A percentile compares a stretch with the other conserved stretches of the same genome.
Evolutionary conservation across 2,329 filamentous ascomycete species (phyloP).

Genomic region (Pezicula carpinea): DNA sequence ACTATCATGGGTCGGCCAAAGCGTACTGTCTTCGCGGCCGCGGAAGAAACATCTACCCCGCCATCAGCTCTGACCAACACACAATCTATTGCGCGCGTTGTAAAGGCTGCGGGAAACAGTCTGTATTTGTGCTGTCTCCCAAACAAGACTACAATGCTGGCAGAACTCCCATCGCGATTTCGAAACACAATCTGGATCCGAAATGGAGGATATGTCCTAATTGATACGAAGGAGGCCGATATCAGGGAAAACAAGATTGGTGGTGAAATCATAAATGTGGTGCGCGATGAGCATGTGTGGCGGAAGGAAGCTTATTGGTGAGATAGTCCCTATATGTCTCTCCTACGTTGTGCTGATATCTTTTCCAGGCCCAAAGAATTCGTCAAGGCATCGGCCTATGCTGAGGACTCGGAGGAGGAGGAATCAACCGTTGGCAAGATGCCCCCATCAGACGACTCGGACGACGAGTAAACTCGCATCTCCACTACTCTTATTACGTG

Average conservation of each 20-base stretch:
- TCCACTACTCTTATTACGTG: slow-evolving; percentile 4
- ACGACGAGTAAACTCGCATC: slow-evolving; percentile 43
- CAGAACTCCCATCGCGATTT: slow-evolving; percentile 80
- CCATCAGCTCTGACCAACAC: slow-evolving; percentile 53
- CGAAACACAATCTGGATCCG: slow-evolving; percentile 93
- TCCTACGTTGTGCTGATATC: slow-evolving; percentile 3
- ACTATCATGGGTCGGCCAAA: slow-evolving; percentile 65
- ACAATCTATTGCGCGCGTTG: slow-evolving; percentile 70
- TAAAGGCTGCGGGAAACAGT: slow-evolving; percentile 83
- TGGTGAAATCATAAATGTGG: slow-evolving; percentile 90
- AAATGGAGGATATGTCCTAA: slow-evolving; percentile 79
- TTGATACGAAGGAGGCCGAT: slow-evolving; percentile 65
- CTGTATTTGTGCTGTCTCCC: slow-evolving; percentile 77
- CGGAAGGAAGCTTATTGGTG: slow-evolving; percentile 86
- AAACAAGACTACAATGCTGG: slow-evolving; percentile 59
- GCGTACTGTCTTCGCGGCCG: slow-evolving; percentile 71
- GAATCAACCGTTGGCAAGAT: slow-evolving; percentile 80
- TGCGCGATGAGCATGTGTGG: slow-evolving; percentile 88
- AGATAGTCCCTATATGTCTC: background rate
- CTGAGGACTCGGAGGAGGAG: slow-evolving; percentile 65
- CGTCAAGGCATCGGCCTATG: slow-evolving; percentile 55
- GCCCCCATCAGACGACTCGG: slow-evolving; percentile 77
- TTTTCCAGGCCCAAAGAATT: slow-evolving; percentile 74
- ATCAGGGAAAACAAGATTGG: slow-evolving; percentile 70
- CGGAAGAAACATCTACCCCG: slow-evolving; percentile 62